These are phyloP conservation scores for Aureobasidium sp. DNA, from an alignment of 2,329 filamentous ascomycete genomes.

Conservation along the genomic window DNA sequence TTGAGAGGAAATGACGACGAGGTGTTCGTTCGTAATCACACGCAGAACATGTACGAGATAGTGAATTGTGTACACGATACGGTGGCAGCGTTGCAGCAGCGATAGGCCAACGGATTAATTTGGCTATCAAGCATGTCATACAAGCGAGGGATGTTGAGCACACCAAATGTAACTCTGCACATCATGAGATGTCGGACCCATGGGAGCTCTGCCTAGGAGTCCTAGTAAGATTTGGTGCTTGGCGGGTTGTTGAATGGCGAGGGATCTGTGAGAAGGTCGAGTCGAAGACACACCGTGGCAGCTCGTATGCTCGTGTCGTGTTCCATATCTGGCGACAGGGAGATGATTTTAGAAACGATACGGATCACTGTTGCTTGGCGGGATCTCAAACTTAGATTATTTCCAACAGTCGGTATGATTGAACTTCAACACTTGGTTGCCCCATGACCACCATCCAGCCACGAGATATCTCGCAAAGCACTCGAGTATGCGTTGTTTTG, in stretches of 20 bases:
- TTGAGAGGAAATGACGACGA: background rate
- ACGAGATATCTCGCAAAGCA: conserved; percentile 70
- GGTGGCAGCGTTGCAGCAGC: conserved; percentile 3
- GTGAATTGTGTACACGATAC: background rate
- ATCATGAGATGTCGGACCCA: conserved; percentile 6
- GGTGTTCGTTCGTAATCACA: background rate
- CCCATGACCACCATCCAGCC: conserved; percentile 72
- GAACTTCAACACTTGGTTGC: conserved; percentile 64
- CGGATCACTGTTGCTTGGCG: conserved; percentile 6
- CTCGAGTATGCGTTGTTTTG: conserved; percentile 56
- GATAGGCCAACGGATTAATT: conserved; percentile 3
- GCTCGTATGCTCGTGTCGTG: conserved; percentile 16
- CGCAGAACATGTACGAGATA: conserved; percentile 2
- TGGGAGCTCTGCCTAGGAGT: conserved; percentile 9
- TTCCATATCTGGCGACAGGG: conserved; percentile 8
- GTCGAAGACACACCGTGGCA: background rate
- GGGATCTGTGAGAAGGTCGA: background rate
- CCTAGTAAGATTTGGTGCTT: conserved; percentile 14
- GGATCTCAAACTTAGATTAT: conserved; percentile 5
- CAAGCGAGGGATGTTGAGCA: conserved; percentile 8
- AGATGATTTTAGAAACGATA: conserved; percentile 11
- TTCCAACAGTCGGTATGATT: conserved; percentile 53
- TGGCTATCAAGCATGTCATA: background rate
- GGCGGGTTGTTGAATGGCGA: background rate
- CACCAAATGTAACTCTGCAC: conserved; percentile 9